These are phyloP conservation scores for Ambispora gerdemannii DNA, from an alignment of 192 early-diverging fungal genomes.

Conservation along the genomic window DNA sequence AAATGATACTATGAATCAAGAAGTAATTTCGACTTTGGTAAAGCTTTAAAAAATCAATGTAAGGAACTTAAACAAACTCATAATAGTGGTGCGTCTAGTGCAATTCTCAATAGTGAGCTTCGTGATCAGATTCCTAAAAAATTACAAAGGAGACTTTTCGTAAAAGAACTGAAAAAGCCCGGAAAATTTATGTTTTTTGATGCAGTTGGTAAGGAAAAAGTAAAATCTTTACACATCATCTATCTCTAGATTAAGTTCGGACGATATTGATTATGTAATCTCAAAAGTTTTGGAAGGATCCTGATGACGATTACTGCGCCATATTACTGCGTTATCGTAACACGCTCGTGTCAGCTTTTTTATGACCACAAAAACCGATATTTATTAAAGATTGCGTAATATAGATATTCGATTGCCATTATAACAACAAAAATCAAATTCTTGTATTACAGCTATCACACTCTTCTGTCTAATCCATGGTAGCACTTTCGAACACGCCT, in stretches of 20 bases:
- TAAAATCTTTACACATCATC: conserved; percentile 6
- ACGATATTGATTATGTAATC: conserved; percentile 22
- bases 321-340: too few species aligned
- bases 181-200: conserved; percentile 21
- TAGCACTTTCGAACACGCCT: neutral
- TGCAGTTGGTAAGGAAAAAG: neutral
- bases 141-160: neutral
- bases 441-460: too few species aligned
- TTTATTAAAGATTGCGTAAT: too few species aligned
- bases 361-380: too few species aligned
- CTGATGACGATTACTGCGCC: conserved; percentile 3
- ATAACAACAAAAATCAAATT: too few species aligned
- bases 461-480: conserved; percentile 31
- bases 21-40: conserved; percentile 15
- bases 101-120: conserved; percentile 6
- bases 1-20: neutral
- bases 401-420: too few species aligned
- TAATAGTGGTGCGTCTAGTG: neutral
- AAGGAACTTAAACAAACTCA: neutral
- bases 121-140: neutral
- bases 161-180: neutral
- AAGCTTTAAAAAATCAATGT: neutral
- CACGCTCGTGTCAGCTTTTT: too few species aligned
- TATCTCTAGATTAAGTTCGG: conserved; percentile 5
- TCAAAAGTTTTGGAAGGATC: too few species aligned